These are phyloP conservation scores for Castanea mollissima DNA, from an alignment of 306 rosid species.

Conservation along the genomic window DNA sequence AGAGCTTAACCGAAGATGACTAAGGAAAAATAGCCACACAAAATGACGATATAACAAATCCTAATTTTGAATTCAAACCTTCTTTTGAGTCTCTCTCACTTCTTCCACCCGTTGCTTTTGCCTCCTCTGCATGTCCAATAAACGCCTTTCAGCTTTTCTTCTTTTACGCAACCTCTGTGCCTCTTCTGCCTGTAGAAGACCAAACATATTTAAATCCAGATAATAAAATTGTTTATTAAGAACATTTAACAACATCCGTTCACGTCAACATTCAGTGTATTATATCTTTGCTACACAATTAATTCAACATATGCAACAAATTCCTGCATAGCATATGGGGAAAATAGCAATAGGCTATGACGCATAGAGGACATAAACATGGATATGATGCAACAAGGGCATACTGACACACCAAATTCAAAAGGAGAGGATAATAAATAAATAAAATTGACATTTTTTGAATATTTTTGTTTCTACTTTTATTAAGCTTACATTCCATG, in stretches of 20 bases:
- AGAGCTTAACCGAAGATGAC: not conserved
- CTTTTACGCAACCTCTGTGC: constrained; percentile 77
- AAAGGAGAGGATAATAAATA: not conserved
- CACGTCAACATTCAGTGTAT: not conserved
- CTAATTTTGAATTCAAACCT: constrained; percentile 48
- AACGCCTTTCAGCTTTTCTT: constrained; percentile 74
- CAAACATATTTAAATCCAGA: not conserved
- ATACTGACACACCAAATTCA: not conserved
- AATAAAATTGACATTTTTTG: no score
- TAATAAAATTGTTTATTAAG: not conserved
- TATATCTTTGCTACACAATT: not conserved
- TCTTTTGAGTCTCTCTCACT: constrained; percentile 89
- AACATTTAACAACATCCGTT: not conserved
- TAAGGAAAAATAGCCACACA: constrained; percentile 11
- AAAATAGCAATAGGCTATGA: not conserved
- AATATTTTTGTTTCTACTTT: no score
- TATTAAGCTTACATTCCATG: no score
- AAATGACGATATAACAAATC: not conserved
- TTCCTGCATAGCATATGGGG: not conserved
- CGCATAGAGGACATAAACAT: not conserved
- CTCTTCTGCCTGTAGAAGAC: constrained; percentile 73
- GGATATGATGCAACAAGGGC: not conserved
- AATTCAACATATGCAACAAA: not conserved
- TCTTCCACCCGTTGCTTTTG: constrained; percentile 88
- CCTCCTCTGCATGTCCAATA: constrained; percentile 73